Percentiles rank a stretch among this genome's conserved stretches.
Conservation (phyloP, 352 stramenopile species). For the Nothophytophthora sp. region DNA sequence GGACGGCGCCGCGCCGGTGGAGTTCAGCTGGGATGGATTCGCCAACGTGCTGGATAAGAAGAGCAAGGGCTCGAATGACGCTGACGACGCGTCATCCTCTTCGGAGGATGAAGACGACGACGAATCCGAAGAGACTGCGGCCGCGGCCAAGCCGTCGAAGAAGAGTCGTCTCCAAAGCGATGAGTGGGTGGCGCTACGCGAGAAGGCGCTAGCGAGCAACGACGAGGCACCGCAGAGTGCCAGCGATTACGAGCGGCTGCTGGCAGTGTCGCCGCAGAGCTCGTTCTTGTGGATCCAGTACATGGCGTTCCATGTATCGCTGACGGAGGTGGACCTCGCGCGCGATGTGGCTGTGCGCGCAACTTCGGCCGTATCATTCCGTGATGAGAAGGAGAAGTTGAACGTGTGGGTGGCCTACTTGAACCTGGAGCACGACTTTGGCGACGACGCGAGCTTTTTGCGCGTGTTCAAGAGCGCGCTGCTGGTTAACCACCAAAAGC, state of each 20-base stretch:
- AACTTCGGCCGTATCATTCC: slow-evolving; percentile 94
- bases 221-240: slow-evolving; percentile 92
- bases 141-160: slow-evolving; percentile 89
- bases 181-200: slow-evolving; percentile 94
- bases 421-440: slow-evolving; percentile 97
- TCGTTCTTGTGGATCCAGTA: slow-evolving; percentile 98
- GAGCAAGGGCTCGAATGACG: slow-evolving; percentile 41
- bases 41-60: slow-evolving; percentile 63
- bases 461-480: slow-evolving; percentile 92
- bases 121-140: slow-evolving; percentile 48
- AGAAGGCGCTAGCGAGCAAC: slow-evolving; percentile 92
- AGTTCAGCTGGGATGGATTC: slow-evolving; percentile 89
- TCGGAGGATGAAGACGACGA: slow-evolving; percentile 48
- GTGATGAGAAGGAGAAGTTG: slow-evolving; percentile 96
- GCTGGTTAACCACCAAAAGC: slow-evolving; percentile 95
- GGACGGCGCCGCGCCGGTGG: slow-evolving; percentile 39
- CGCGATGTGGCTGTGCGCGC: slow-evolving; percentile 93
- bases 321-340: slow-evolving; percentile 93
- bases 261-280: slow-evolving; percentile 94
- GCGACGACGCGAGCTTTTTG: slow-evolving; percentile 89
- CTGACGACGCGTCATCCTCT: slow-evolving; percentile 57
- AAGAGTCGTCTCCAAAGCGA: slow-evolving; percentile 91
- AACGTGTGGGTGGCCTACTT: slow-evolving; percentile 97
- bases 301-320: slow-evolving; percentile 97
- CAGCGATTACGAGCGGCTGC: slow-evolving; percentile 95